Conservation (phyloP, 2,329 filamentous ascomycete genomes). For the Lasiodiplodia hormozganensis region DNA sequence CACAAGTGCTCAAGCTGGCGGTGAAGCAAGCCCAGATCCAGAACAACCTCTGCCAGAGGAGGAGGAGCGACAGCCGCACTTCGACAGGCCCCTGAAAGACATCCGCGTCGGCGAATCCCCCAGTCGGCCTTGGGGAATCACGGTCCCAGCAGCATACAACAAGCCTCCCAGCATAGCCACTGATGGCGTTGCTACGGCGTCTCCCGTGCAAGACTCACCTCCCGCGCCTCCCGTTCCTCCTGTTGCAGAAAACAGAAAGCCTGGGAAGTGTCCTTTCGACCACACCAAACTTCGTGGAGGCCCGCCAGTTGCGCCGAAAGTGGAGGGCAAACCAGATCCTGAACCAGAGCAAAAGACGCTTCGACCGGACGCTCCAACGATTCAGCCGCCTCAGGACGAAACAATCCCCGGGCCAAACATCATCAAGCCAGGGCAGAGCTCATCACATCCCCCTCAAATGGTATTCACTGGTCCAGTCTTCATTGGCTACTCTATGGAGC, state of each 20-base stretch:
- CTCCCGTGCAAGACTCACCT: slow-evolving; percentile 54
- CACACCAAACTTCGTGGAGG: slow-evolving; percentile 27
- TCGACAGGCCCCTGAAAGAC: slow-evolving; percentile 85
- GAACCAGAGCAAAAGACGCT: slow-evolving; percentile 19
- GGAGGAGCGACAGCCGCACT: slow-evolving; percentile 73
- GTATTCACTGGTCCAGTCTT: slow-evolving; percentile 94
- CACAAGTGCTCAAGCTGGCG: slow-evolving; percentile 56
- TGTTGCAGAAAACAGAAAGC: not conserved
- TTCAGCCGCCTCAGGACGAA: not conserved
- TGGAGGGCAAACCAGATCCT: not conserved
- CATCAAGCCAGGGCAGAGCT: not conserved
- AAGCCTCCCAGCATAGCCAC: slow-evolving; percentile 48
- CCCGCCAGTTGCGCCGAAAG: slow-evolving; percentile 23
- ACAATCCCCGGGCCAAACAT: slow-evolving; percentile 10
- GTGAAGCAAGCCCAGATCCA: slow-evolving; percentile 40
- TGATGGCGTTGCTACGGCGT: slow-evolving; percentile 49
- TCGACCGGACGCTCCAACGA: slow-evolving; percentile 23
- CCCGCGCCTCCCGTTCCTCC: slow-evolving; percentile 1
- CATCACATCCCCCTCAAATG: slow-evolving; percentile 66
- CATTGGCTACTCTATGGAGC: slow-evolving; percentile 72
- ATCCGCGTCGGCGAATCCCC: slow-evolving; percentile 93
- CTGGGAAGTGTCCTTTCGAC: slow-evolving; percentile 32
- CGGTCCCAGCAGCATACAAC: slow-evolving; percentile 68
- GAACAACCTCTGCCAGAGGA: slow-evolving; percentile 48
- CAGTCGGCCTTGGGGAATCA: slow-evolving; percentile 91